Conservation (phyloP, 2,329 filamentous ascomycete genomes). For the Ceratocystis ficicola region DNA sequence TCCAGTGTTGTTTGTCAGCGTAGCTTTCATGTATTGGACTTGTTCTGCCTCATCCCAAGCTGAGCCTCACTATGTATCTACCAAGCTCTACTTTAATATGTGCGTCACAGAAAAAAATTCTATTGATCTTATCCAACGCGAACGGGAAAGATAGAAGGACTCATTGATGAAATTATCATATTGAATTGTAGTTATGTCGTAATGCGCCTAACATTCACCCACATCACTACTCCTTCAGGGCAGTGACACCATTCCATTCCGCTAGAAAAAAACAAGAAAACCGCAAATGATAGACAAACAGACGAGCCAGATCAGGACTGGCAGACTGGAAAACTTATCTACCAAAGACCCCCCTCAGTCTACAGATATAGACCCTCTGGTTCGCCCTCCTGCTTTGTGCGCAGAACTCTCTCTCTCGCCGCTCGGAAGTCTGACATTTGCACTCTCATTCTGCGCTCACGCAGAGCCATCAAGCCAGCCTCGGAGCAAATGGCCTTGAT, state of each 20-base stretch:
- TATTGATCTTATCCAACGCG: neutral
- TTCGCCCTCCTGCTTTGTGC: constrained; percentile 97
- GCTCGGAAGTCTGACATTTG: constrained; percentile 97
- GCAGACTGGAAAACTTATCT: neutral
- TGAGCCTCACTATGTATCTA: neutral
- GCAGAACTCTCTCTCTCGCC: constrained; percentile 84
- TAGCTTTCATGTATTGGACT: neutral
- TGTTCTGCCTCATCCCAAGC: neutral
- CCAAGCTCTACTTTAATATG: neutral
- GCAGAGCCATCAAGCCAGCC: constrained; percentile 82
- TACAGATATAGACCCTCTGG: constrained; percentile 98
- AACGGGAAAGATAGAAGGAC: neutral
- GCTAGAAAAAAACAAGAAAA: constrained; percentile 10
- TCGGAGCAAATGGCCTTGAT: constrained; percentile 99
- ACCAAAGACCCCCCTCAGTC: constrained; percentile 3
- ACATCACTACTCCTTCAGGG: neutral
- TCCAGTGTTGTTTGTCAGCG: neutral
- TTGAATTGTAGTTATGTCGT: constrained; percentile 7
- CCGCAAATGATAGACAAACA: neutral
- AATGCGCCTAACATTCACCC: neutral
- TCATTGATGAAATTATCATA: constrained; percentile 5
- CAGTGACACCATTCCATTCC: neutral
- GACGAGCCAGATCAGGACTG: neutral
- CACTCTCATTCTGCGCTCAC: constrained; percentile 92
- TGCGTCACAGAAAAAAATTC: neutral